phyloP scores from a whole-genome alignment of 2,329 filamentous ascomycete genomes.

The Xylariaceae sp. region DNA sequence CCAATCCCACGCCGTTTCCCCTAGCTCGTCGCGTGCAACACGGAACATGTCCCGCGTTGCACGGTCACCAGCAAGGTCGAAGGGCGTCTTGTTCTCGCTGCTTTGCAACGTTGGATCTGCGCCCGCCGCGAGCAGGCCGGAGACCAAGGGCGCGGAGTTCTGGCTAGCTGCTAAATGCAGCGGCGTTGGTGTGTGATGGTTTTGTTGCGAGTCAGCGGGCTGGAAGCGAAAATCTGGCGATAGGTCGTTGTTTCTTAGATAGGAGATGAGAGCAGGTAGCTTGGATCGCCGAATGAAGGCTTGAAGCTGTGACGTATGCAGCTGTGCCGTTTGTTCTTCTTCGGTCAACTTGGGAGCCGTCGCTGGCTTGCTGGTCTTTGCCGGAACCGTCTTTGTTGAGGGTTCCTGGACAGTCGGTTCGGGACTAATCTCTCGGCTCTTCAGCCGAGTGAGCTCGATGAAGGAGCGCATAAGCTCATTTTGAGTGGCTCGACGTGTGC shows the following conservation, averaged over 20 bases:
- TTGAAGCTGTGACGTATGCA: conserved; percentile 87
- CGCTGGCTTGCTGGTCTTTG: conserved; percentile 45
- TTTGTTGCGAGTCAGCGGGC: conserved; percentile 58
- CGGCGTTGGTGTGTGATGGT: conserved; percentile 75
- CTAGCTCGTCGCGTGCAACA: conserved; percentile 75
- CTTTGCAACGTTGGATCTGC: conserved; percentile 70
- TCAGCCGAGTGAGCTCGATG: conserved; percentile 85
- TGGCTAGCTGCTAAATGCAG: conserved; percentile 81
- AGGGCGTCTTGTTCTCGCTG: conserved; percentile 74
- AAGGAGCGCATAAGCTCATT: conserved; percentile 92
- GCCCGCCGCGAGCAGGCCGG: conserved; percentile 65
- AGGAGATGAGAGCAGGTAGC: conserved; percentile 77
- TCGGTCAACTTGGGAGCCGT: conserved; percentile 65
- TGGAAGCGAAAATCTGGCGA: conserved; percentile 69
- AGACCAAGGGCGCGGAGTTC: conserved; percentile 71
- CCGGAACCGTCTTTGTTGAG: conserved; percentile 32
- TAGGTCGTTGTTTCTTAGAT: conserved; percentile 71
- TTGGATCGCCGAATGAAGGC: conserved; percentile 85
- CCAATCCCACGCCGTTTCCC: conserved; percentile 76
- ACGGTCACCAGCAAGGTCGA: conserved; percentile 81
- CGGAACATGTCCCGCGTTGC: conserved; percentile 87
- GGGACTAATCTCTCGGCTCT: conserved; percentile 73
- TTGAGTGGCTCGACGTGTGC: conserved; percentile 83
- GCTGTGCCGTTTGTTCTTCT: conserved; percentile 72
- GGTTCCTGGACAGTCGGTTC: conserved; percentile 46